Conservation (phyloP, 2,329 filamentous ascomycete genomes). For the Xenoacremonium recifei region DNA sequence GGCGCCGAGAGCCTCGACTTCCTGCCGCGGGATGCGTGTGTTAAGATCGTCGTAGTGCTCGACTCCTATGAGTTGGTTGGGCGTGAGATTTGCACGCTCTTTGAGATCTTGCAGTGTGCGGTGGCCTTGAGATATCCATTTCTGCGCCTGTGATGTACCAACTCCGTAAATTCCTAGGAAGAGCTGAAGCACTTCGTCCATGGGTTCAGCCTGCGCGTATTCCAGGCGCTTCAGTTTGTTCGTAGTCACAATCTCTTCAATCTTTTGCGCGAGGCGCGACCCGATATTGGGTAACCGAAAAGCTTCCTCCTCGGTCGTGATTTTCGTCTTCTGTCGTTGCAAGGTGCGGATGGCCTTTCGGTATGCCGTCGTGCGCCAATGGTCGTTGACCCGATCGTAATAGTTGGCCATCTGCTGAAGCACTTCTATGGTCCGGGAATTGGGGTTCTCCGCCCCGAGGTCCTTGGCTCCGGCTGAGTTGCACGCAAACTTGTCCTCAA, state of each 20-base stretch:
- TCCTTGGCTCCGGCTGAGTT: slow-evolving; percentile 50
- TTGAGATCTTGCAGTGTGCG: slow-evolving; percentile 71
- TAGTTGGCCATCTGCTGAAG: slow-evolving; percentile 77
- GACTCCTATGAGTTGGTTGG: slow-evolving; percentile 72
- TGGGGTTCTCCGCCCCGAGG: slow-evolving; percentile 58
- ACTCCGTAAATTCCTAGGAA: slow-evolving; percentile 82
- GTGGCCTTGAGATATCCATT: slow-evolving; percentile 75
- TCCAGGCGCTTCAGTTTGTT: slow-evolving; percentile 71
- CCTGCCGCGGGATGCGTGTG: slow-evolving; percentile 71
- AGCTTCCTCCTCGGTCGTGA: slow-evolving; percentile 70
- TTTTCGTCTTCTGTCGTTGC: slow-evolving; percentile 59
- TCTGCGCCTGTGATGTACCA: slow-evolving; percentile 65
- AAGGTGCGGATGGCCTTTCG: slow-evolving; percentile 74
- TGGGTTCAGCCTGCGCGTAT: slow-evolving; percentile 63
- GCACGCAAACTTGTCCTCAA: slow-evolving; percentile 54
- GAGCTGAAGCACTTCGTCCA: slow-evolving; percentile 61
- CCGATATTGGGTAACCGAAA: slow-evolving; percentile 67
- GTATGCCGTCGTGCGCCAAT: slow-evolving; percentile 75
- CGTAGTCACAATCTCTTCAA: slow-evolving; percentile 83
- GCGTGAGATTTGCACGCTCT: slow-evolving; percentile 59
- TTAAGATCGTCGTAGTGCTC: slow-evolving; percentile 79
- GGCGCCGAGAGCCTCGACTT: slow-evolving; percentile 68
- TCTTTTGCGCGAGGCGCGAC: slow-evolving; percentile 72
- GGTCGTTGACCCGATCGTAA: slow-evolving; percentile 72
- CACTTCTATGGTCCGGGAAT: slow-evolving; percentile 71